Percentiles rank a stretch among this genome's conserved stretches.
These are phyloP conservation scores for Mycena filopes DNA, from an alignment of 768 basidiomycete species.

Conservation along the genomic window DNA sequence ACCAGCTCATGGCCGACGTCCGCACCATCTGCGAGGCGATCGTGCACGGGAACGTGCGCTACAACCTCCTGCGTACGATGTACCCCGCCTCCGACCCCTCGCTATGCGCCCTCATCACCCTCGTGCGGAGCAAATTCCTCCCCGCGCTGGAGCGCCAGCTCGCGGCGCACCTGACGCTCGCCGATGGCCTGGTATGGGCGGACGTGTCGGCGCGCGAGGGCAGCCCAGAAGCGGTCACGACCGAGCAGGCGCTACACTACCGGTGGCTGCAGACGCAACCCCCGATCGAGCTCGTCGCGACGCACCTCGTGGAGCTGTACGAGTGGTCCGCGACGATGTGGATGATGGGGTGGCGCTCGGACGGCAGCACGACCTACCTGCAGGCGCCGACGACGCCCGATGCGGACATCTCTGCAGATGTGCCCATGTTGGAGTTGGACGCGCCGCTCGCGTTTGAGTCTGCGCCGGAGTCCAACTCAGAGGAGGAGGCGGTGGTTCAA, in stretches of 20 bases:
- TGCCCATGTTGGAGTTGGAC: background rate
- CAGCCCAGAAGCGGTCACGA: background rate
- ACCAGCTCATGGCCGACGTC: background rate
- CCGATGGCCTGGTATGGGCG: conserved; percentile 28
- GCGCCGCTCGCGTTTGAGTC: background rate
- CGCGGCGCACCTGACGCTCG: background rate
- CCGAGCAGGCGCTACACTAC: background rate
- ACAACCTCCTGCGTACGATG: background rate
- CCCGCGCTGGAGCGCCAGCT: conserved; percentile 4
- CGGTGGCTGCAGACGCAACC: conserved; percentile 15
- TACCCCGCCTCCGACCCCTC: background rate
- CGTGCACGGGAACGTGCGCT: background rate
- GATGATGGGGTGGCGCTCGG: conserved; percentile 17
- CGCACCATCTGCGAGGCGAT: background rate
- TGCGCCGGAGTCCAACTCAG: background rate
- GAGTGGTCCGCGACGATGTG: conserved; percentile 6
- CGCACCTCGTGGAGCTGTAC: conserved; percentile 2
- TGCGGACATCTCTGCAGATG: background rate
- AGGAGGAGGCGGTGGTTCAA: background rate
- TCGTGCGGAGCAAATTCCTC: background rate
- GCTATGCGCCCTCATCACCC: background rate
- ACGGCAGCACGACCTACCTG: conserved; percentile 6
- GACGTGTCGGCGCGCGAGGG: conserved; percentile 16
- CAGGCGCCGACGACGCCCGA: background rate
- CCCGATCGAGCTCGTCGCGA: conserved; percentile 1